phyloP scores from a whole-genome alignment of 805 yeast genomes.

The Torulaspora delbrueckii region DNA sequence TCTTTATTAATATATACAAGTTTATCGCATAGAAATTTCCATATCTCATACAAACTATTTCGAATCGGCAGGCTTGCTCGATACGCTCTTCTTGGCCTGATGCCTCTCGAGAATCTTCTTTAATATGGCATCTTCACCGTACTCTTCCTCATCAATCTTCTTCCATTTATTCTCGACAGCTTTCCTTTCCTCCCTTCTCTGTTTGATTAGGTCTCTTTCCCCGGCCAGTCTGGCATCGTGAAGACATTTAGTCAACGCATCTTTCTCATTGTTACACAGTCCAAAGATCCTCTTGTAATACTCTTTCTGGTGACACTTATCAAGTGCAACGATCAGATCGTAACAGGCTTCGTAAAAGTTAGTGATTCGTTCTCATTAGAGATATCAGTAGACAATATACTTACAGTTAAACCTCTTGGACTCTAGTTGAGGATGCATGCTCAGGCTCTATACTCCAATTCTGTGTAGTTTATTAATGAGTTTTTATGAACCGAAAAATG shows the following conservation, averaged over 20 bases:
- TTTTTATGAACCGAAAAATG: not conserved
- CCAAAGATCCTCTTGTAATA: slow-evolving; percentile 72
- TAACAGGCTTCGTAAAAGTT: slow-evolving; percentile 51
- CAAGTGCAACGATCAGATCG: slow-evolving; percentile 78
- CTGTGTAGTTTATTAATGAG: not conserved
- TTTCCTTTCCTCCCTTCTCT: slow-evolving; percentile 53
- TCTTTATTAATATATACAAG: slow-evolving; percentile 2
- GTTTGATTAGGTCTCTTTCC: slow-evolving; percentile 49
- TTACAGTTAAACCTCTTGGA: slow-evolving; percentile 45
- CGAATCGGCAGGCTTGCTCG: not conserved
- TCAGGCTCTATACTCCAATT: not conserved
- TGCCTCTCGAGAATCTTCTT: slow-evolving; percentile 59
- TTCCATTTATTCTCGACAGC: slow-evolving; percentile 53
- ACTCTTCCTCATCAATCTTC: slow-evolving; percentile 66
- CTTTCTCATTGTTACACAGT: slow-evolving; percentile 76
- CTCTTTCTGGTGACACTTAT: slow-evolving; percentile 75
- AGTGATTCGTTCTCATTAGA: slow-evolving; percentile 6
- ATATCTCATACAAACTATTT: not conserved
- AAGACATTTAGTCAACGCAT: slow-evolving; percentile 71
- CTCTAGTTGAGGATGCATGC: slow-evolving; percentile 53
- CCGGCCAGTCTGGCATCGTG: slow-evolving; percentile 67
- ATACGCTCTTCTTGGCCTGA: slow-evolving; percentile 30
- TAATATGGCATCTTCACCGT: slow-evolving; percentile 69
- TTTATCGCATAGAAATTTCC: slow-evolving; percentile 4
- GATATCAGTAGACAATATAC: slow-evolving; percentile 11